phyloP scores from a whole-genome alignment of 2,329 filamentous ascomycete genomes.

The Xylariaceae sp. region DNA sequence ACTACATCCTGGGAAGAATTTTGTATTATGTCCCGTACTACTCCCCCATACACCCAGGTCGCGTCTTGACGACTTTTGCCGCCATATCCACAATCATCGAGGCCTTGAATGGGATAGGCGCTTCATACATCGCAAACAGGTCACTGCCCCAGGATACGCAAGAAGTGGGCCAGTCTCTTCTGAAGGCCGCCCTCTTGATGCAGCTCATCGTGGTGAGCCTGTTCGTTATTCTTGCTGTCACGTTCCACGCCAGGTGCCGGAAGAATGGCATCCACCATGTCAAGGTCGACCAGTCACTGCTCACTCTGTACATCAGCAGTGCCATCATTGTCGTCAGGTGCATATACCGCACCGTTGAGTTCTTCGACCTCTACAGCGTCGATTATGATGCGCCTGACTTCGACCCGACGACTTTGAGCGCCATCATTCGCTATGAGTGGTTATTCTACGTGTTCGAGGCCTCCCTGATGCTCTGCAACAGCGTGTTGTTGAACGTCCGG shows the following conservation, averaged over 20 bases:
- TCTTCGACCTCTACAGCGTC: constrained; percentile 44
- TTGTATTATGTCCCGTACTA: constrained; percentile 55
- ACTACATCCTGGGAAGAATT: constrained; percentile 52
- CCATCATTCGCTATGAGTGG: constrained; percentile 52
- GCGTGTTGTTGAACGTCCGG: constrained; percentile 43
- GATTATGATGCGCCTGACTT: constrained; percentile 34
- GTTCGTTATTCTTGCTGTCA: constrained; percentile 43
- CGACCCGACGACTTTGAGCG: constrained; percentile 33
- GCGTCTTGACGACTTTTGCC: constrained; percentile 38
- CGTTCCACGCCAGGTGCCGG: constrained; percentile 44
- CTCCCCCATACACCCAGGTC: constrained; percentile 41
- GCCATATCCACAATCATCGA: constrained; percentile 43
- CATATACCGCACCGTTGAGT: constrained; percentile 56
- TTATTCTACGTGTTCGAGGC: constrained; percentile 58
- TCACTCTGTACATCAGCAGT: constrained; percentile 48
- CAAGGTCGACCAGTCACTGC: constrained; percentile 33
- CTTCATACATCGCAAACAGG: constrained; percentile 42
- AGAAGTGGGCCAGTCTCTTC: constrained; percentile 38
- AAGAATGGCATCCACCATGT: constrained; percentile 29
- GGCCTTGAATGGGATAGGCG: constrained; percentile 43
- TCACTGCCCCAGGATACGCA: constrained; percentile 34
- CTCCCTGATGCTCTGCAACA: constrained; percentile 47
- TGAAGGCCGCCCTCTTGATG: constrained; percentile 48
- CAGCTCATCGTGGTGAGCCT: constrained; percentile 48
- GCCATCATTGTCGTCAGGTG: constrained; percentile 48